Conservation (phyloP, 2,329 filamentous ascomycete genomes). For the Thermothelomyces thermophilus region DNA sequence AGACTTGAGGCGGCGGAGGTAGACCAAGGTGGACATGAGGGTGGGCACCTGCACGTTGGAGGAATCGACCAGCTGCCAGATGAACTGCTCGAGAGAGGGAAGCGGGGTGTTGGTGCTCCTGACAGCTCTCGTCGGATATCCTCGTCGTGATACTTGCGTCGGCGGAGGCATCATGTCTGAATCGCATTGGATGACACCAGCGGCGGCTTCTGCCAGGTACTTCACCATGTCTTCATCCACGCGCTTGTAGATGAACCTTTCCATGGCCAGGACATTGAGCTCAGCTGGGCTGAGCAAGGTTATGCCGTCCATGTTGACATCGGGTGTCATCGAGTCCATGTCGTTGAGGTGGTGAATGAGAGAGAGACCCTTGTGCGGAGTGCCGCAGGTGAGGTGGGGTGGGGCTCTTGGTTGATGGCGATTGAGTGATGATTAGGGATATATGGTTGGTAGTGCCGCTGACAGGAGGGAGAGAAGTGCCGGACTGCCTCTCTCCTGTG, state of each 20-base stretch:
- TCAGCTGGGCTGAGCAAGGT: constrained; percentile 44
- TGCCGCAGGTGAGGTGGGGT: background rate
- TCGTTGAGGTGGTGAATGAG: constrained; percentile 25
- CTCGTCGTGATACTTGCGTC: constrained; percentile 34
- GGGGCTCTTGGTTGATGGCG: background rate
- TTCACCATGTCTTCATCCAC: constrained; percentile 71
- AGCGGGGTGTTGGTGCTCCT: constrained; percentile 48
- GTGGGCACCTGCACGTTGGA: constrained; percentile 97
- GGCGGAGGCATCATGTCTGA: constrained; percentile 47
- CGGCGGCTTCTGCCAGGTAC: constrained; percentile 68
- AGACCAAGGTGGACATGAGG: constrained; percentile 93
- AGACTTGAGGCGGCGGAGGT: constrained; percentile 75
- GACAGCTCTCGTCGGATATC: constrained; percentile 40
- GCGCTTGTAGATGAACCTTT: constrained; percentile 72
- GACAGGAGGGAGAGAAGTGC: constrained; percentile 14
- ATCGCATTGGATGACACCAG: constrained; percentile 76
- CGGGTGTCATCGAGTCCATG: constrained; percentile 43
- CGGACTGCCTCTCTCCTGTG: constrained; percentile 14
- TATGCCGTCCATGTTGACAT: too few relatives aligned
- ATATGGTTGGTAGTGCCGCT: too few relatives aligned
- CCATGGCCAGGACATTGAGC: constrained; percentile 67
- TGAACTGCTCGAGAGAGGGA: constrained; percentile 83
- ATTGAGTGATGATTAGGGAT: background rate
- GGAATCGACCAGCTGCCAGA: constrained; percentile 79
- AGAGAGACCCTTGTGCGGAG: constrained; percentile 15